These are phyloP conservation scores for Lentinula guzmanii DNA, from an alignment of 768 basidiomycete genomes.

Conservation along the genomic window DNA sequence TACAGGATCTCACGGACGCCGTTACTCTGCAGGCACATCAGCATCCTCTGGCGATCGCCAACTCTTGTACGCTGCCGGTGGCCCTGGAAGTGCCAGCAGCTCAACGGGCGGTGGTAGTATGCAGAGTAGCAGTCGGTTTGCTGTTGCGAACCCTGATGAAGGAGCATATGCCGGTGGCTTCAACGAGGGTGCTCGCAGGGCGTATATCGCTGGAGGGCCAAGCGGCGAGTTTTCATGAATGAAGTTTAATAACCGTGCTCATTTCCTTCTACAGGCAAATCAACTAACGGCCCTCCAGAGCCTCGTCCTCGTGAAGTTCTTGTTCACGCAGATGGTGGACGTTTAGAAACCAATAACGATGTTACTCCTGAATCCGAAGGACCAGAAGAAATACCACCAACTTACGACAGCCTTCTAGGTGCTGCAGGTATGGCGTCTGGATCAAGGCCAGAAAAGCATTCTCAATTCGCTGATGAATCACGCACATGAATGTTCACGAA, in stretches of 20 bases:
- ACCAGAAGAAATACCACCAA: conserved; percentile 2
- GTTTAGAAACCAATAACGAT: not conserved
- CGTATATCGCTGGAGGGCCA: not conserved
- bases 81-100: not conserved
- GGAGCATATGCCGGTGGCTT: not conserved
- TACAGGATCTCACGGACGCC: not conserved
- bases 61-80: not conserved
- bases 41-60: not conserved
- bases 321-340: conserved; percentile 2
- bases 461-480: not conserved
- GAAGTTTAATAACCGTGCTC: not conserved
- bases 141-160: not conserved
- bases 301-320: conserved; percentile 1
- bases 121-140: not conserved
- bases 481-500: not conserved
- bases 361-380: not conserved
- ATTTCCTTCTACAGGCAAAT: not conserved
- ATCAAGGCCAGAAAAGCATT: not conserved
- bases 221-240: not conserved
- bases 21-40: not conserved
- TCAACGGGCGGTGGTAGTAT: not conserved
- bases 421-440: not conserved
- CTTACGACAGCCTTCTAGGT: not conserved
- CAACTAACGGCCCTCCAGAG: not conserved
- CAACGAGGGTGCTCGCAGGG: not conserved